phyloP scores from a whole-genome alignment of 371 early-diverging fungal species.

The Circinella minor region DNA sequence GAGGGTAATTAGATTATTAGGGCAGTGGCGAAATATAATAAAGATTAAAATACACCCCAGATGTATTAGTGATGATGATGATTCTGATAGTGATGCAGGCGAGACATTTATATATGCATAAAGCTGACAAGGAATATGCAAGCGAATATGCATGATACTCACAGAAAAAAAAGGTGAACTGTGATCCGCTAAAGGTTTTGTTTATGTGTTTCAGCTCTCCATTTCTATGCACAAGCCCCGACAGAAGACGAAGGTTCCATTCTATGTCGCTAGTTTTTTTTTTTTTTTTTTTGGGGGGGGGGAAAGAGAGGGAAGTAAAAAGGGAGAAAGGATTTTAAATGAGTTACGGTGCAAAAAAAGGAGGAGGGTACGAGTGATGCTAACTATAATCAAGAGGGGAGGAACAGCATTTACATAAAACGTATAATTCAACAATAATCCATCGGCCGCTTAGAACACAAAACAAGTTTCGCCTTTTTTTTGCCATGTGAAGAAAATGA shows the following conservation, averaged over 20 bases:
- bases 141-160: background rate
- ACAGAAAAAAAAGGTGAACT: constrained; percentile 4
- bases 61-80: background rate
- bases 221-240: constrained; percentile 2
- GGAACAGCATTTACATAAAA: no score
- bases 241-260: constrained; percentile 8
- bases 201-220: constrained; percentile 16
- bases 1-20: no score
- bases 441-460: constrained; percentile 3
- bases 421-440: no score
- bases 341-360: background rate
- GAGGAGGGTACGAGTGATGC: background rate
- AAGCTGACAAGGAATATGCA: constrained; percentile 7
- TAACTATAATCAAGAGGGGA: background rate
- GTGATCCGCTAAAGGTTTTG: constrained; percentile 7
- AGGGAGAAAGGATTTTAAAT: background rate
- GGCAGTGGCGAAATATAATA: no score
- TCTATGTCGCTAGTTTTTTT: background rate
- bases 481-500: constrained; percentile 3
- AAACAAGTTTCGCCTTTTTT: constrained; percentile 5
- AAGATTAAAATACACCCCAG: background rate
- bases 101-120: background rate
- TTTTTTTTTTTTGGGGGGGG: background rate
- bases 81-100: background rate
- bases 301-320: background rate